Evolutionary conservation across 768 basidiomycete genomes (phyloP).

Genomic region (Leccinum variicolor): DNA sequence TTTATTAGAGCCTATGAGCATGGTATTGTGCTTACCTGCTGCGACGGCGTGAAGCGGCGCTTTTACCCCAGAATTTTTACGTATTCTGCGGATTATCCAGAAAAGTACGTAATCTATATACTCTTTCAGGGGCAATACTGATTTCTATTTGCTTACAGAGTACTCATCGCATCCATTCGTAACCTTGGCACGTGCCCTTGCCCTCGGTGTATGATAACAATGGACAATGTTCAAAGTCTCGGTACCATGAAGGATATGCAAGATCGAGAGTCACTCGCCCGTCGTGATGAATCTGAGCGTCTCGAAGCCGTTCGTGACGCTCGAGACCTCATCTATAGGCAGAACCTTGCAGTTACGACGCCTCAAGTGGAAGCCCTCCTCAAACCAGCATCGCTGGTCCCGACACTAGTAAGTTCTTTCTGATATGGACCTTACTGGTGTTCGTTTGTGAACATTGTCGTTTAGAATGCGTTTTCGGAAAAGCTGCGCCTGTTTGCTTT

Average conservation of each 20-base stretch:
- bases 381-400: background rate
- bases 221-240: background rate
- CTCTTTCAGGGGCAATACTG: too few species aligned
- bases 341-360: background rate
- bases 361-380: too few species aligned
- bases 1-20: background rate
- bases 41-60: background rate
- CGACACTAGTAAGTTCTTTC: background rate
- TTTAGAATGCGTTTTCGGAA: background rate
- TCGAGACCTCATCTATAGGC: background rate
- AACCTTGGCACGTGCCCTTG: background rate
- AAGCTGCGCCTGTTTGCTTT: background rate
- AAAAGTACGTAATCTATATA: background rate
- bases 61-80: background rate
- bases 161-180: background rate
- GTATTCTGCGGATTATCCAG: background rate
- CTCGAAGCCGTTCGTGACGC: background rate
- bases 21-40: background rate
- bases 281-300: background rate
- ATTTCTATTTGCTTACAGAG: background rate
- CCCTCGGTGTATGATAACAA: background rate
- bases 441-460: background rate
- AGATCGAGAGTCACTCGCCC: background rate
- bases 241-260: background rate
- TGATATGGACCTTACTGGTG: background rate